These are phyloP conservation scores for Paracamarosporium sp. DNA, from an alignment of 2,329 filamentous ascomycete genomes.

Conservation along the genomic window DNA sequence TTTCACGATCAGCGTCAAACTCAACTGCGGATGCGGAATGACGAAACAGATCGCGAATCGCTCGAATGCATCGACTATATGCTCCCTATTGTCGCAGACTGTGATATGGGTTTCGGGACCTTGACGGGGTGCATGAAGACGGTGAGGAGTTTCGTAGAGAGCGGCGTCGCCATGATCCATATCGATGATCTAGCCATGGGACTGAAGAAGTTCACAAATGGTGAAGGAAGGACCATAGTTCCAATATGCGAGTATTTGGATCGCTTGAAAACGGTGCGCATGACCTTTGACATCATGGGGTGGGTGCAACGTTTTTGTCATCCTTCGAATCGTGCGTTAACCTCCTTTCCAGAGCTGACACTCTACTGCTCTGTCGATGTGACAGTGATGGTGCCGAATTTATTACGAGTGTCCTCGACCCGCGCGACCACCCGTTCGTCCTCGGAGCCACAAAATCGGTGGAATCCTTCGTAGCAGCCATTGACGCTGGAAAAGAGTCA, in stretches of 20 bases:
- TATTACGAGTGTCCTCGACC: conserved; percentile 48
- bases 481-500: conserved; percentile 26
- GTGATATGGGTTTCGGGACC: conserved; percentile 53
- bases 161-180: conserved; percentile 53
- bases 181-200: conserved; percentile 53
- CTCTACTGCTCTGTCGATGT: conserved; percentile 48
- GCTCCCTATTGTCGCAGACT: conserved; percentile 51
- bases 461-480: conserved; percentile 30
- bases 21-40: conserved; percentile 45
- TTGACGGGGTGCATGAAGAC: conserved; percentile 51
- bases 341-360: conserved; percentile 34
- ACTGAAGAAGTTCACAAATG: conserved; percentile 54
- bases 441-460: conserved; percentile 46
- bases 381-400: conserved; percentile 49
- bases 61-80: conserved; percentile 51
- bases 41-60: conserved; percentile 33
- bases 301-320: not conserved
- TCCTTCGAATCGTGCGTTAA: not conserved
- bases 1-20: conserved; percentile 52
- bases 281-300: conserved; percentile 52
- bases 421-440: conserved; percentile 49
- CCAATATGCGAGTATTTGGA: conserved; percentile 50
- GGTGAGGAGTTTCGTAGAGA: conserved; percentile 51
- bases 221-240: conserved; percentile 50
- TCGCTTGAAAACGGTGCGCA: conserved; percentile 44